phyloP scores from a whole-genome alignment of 768 basidiomycete species.

The Leucocoprinus sp. region DNA sequence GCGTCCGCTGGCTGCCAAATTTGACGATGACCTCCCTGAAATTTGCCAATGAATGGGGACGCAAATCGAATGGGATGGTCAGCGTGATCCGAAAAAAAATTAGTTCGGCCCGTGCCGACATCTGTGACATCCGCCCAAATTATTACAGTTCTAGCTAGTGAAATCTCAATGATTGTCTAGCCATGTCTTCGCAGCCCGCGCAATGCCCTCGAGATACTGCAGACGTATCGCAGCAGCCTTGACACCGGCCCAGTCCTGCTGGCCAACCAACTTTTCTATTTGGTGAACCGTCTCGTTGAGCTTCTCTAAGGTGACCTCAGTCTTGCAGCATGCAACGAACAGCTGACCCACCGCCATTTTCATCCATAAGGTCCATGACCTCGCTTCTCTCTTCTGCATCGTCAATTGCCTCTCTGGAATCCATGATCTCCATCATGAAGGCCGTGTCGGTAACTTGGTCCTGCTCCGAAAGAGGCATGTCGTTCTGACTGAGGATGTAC shows the following conservation, averaged over 20 bases:
- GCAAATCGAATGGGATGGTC: background rate
- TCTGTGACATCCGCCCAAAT: background rate
- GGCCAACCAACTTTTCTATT: constrained; percentile 42
- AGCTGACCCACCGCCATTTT: constrained; percentile 42
- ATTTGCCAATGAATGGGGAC: background rate
- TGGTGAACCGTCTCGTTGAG: constrained; percentile 36
- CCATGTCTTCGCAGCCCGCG: constrained; percentile 39
- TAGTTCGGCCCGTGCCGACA: constrained; percentile 10
- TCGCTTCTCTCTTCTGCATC: constrained; percentile 41
- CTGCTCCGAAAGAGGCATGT: constrained; percentile 49
- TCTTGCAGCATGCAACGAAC: constrained; percentile 1
- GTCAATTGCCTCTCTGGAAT: constrained; percentile 70
- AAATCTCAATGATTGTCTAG: constrained; percentile 21
- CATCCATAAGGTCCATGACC: constrained; percentile 41
- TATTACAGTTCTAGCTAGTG: background rate
- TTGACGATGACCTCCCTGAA: background rate
- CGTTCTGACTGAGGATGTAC: constrained; percentile 67
- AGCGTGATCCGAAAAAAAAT: background rate
- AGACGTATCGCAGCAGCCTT: constrained; percentile 59
- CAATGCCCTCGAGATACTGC: constrained; percentile 63
- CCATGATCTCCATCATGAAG: constrained; percentile 73
- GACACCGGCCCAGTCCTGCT: constrained; percentile 45
- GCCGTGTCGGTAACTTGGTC: constrained; percentile 66
- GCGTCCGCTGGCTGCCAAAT: constrained; percentile 4
- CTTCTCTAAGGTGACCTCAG: constrained; percentile 33